Conservation (phyloP, 768 basidiomycete genomes). For the Rhodotorula babjevae region DNA sequence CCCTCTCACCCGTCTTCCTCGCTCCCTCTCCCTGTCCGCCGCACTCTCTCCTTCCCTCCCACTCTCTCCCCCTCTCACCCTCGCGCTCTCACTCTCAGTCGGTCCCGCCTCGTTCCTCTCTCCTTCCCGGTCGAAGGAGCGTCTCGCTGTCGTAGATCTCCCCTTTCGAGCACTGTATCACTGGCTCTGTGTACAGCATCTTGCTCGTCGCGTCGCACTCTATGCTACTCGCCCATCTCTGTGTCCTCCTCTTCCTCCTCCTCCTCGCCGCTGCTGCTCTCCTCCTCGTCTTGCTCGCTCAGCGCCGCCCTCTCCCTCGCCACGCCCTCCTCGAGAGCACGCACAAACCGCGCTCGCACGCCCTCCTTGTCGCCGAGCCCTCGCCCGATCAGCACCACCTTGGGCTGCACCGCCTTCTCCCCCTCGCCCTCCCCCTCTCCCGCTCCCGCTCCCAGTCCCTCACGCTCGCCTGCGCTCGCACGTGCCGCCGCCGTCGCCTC, state of each 20-base stretch:
- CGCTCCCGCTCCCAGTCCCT: too few relatives aligned
- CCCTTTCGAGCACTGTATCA: too few relatives aligned
- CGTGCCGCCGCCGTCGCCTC: neutral
- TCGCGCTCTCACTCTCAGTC: too few relatives aligned
- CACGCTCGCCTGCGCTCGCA: too few relatives aligned
- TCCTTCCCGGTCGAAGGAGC: too few relatives aligned
- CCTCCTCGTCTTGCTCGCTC: neutral
- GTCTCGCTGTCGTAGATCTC: neutral
- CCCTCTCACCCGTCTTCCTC: too few relatives aligned
- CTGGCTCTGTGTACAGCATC: neutral
- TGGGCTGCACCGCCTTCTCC: slow-evolving; percentile 13
- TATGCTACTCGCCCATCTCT: neutral
- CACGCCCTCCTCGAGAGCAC: neutral
- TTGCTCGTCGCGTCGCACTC: too few relatives aligned
- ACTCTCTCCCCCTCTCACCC: too few relatives aligned
- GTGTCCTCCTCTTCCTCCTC: neutral
- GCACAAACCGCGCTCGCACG: slow-evolving; percentile 8
- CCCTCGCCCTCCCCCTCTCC: too few relatives aligned
- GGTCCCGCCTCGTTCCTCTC: too few relatives aligned
- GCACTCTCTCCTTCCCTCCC: too few relatives aligned
- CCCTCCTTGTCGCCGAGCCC: slow-evolving; percentile 21
- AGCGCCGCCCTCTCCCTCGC: neutral
- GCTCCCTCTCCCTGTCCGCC: too few relatives aligned
- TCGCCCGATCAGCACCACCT: slow-evolving; percentile 40
- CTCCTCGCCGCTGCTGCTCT: neutral